A percentile compares a stretch with the other conserved stretches of the same genome.
These are phyloP conservation scores for Solanum commersonii DNA, from an alignment of 257 asterid species.

Conservation along the genomic window DNA sequence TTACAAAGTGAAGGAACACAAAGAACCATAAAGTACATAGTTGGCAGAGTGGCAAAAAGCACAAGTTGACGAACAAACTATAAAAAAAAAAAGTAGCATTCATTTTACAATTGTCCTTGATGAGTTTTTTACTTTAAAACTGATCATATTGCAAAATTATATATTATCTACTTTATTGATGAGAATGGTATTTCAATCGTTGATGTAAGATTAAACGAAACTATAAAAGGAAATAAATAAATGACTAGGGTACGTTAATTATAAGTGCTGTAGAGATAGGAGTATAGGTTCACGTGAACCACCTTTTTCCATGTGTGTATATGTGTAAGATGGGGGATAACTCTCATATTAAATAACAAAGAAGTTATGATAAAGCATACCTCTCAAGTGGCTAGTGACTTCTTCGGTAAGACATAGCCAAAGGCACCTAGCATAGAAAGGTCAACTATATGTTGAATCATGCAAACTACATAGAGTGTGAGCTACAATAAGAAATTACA, in stretches of 20 bases:
- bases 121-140: too few relatives aligned
- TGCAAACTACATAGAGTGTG: slow-evolving; percentile 36
- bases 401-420: slow-evolving; percentile 24
- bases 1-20: too few relatives aligned
- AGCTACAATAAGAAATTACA: slow-evolving; percentile 28
- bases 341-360: not conserved
- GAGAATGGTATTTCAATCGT: not conserved
- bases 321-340: not conserved
- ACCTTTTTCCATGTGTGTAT: not conserved
- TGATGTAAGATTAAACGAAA: too few relatives aligned
- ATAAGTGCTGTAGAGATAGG: not conserved
- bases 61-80: not conserved
- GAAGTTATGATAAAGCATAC: slow-evolving; percentile 41
- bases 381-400: slow-evolving; percentile 47
- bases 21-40: too few relatives aligned
- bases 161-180: too few relatives aligned
- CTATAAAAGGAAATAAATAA: too few relatives aligned
- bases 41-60: not conserved
- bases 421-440: slow-evolving; percentile 18
- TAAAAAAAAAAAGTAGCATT: too few relatives aligned
- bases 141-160: not conserved
- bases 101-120: too few relatives aligned
- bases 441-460: slow-evolving; percentile 33
- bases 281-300: not conserved
- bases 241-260: not conserved